These are phyloP conservation scores for Mucor saturninus DNA, from an alignment of 371 early-diverging fungal genomes.

Conservation along the genomic window DNA sequence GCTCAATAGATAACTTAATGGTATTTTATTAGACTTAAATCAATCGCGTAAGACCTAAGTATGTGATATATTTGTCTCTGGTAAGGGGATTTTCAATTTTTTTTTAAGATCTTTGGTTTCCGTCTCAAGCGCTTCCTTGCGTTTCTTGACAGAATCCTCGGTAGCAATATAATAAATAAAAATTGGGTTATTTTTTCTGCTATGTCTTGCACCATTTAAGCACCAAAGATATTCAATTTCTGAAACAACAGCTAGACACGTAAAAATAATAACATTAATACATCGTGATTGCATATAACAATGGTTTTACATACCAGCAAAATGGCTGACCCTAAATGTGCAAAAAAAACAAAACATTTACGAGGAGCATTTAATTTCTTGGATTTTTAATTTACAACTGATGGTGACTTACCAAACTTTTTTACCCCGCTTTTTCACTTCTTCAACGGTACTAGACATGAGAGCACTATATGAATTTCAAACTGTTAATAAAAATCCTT, in stretches of 20 bases:
- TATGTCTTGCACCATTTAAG: neutral
- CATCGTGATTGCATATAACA: too few species aligned
- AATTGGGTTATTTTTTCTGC: conserved; percentile 16
- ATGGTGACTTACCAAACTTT: conserved; percentile 14
- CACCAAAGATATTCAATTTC: conserved; percentile 24
- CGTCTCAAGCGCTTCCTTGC: neutral
- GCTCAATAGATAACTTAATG: too few species aligned
- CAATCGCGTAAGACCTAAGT: too few species aligned
- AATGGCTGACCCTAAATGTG: conserved; percentile 12
- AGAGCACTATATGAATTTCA: neutral
- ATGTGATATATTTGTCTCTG: too few species aligned
- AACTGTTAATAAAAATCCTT: neutral
- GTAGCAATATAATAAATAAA: conserved; percentile 17
- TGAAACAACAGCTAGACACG: conserved; percentile 11
- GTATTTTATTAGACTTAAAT: too few species aligned
- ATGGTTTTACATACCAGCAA: conserved; percentile 4
- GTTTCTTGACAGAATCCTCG: neutral
- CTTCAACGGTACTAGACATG: conserved; percentile 22
- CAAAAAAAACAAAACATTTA: neutral
- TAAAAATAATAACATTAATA: too few species aligned
- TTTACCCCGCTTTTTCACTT: conserved; percentile 10
- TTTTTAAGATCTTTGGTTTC: conserved; percentile 2
- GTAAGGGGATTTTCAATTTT: neutral
- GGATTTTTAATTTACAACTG: neutral
- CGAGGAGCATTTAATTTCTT: too few species aligned